Percentiles rank a stretch among this genome's conserved stretches.
Evolutionary conservation across 1,284 basidiomycete species (phyloP).

Genomic region (Puccinia sorghi): DNA sequence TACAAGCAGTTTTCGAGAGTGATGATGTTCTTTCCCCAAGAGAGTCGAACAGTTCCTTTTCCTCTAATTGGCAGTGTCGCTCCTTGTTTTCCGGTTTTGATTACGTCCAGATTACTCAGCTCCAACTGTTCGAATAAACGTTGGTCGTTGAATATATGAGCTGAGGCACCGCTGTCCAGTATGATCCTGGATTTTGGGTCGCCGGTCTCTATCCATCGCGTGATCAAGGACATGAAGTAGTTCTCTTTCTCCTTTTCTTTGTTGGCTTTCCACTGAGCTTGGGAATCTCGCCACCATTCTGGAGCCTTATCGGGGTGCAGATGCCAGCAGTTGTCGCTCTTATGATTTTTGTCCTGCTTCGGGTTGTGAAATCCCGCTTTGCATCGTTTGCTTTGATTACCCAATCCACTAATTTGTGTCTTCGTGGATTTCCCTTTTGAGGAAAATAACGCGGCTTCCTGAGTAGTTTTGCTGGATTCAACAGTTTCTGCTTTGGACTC

Average conservation of each 20-base stretch:
- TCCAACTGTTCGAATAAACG: background rate
- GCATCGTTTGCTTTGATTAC: background rate
- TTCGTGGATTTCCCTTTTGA: background rate
- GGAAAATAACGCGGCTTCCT: background rate
- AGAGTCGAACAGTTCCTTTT: background rate
- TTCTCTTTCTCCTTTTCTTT: background rate
- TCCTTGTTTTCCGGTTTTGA: background rate
- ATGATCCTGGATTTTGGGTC: background rate
- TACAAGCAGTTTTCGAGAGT: background rate
- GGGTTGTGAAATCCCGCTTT: background rate
- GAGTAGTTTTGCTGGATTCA: background rate
- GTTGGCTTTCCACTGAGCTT: background rate
- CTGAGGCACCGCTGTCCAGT: background rate
- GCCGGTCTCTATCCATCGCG: background rate
- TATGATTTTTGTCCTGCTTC: background rate
- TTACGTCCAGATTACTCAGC: background rate
- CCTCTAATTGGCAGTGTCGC: background rate
- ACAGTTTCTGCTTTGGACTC: background rate
- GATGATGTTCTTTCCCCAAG: background rate
- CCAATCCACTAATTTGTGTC: background rate
- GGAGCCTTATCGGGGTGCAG: background rate
- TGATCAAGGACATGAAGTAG: background rate
- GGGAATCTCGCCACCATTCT: too few species aligned
- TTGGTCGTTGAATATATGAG: background rate
- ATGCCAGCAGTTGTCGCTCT: background rate